phyloP scores from a whole-genome alignment of 805 yeast genomes.

The Wickerhamomyces xylosicus region DNA sequence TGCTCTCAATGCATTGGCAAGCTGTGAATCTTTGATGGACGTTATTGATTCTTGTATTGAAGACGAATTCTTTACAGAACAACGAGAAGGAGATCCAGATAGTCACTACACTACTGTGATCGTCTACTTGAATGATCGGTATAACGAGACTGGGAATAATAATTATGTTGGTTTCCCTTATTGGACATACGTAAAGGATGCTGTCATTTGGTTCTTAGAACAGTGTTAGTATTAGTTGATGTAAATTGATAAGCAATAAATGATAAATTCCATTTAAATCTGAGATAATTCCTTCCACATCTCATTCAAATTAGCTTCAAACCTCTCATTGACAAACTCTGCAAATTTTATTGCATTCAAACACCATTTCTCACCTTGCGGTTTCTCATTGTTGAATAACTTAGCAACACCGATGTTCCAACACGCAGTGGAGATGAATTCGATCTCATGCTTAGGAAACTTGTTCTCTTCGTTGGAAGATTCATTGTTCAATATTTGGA shows the following conservation, averaged over 20 bases:
- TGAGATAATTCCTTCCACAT: slow-evolving; percentile 21
- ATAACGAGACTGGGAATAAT: neutral
- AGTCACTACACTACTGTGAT: no score
- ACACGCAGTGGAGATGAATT: slow-evolving; percentile 24
- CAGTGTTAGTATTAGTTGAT: no score
- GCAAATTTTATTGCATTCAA: slow-evolving; percentile 19
- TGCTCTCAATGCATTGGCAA: neutral
- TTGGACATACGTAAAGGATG: neutral
- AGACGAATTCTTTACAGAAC: no score
- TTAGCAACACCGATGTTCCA: slow-evolving; percentile 29
- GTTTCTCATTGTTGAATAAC: slow-evolving; percentile 13
- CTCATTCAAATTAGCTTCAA: slow-evolving; percentile 15
- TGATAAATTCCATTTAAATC: neutral
- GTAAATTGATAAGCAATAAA: no score
- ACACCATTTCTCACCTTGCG: slow-evolving; percentile 21
- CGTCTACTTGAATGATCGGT: neutral
- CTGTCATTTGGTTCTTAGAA: neutral
- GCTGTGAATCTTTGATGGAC: neutral
- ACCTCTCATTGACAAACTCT: slow-evolving; percentile 17
- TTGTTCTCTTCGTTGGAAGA: slow-evolving; percentile 1
- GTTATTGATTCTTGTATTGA: no score
- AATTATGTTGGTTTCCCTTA: neutral
- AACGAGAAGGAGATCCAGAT: neutral
- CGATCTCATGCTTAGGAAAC: slow-evolving; percentile 21
- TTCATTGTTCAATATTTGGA: neutral